Evolutionary conservation across 257 asterid species (phyloP).

Genomic region (Osmanthus fragrans): DNA sequence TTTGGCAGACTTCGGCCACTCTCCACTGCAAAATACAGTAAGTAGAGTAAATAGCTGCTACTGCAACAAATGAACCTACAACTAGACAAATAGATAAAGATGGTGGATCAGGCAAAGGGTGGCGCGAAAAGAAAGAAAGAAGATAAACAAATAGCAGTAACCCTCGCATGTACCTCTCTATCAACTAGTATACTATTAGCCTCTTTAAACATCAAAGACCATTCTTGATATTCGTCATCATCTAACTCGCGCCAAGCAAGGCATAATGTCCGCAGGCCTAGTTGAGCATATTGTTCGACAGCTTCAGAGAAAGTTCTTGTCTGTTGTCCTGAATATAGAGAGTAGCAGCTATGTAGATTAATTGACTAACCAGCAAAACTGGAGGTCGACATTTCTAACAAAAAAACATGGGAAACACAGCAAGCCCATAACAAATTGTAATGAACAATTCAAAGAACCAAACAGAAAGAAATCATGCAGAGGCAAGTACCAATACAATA

Average conservation of each 20-base stretch:
- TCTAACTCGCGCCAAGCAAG: constrained; percentile 92
- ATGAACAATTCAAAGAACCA: constrained; percentile 13
- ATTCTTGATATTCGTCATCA: constrained; percentile 80
- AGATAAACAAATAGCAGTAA: constrained; percentile 7
- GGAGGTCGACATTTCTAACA: neutral
- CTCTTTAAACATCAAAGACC: constrained; percentile 91
- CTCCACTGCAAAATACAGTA: constrained; percentile 65
- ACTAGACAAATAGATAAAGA: constrained; percentile 12
- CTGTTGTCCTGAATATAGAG: constrained; percentile 67
- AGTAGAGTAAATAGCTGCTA: constrained; percentile 6
- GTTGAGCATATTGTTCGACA: constrained; percentile 91
- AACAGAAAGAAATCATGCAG: neutral
- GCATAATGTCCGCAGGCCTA: constrained; percentile 94
- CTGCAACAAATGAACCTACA: constrained; percentile 17
- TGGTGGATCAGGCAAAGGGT: constrained; percentile 20
- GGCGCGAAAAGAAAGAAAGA: constrained; percentile 18
- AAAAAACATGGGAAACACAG: constrained; percentile 5
- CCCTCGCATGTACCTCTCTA: constrained; percentile 68
- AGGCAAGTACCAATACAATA: constrained; percentile 12
- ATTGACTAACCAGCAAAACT: neutral
- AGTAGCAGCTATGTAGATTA: constrained; percentile 1
- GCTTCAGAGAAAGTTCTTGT: constrained; percentile 74
- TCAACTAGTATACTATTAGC: constrained; percentile 92
- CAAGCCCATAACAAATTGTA: neutral
- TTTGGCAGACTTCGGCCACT: constrained; percentile 96